Base-by-base conservation (phyloP, 345 rosid species). In the Camelina hispida region DNA sequence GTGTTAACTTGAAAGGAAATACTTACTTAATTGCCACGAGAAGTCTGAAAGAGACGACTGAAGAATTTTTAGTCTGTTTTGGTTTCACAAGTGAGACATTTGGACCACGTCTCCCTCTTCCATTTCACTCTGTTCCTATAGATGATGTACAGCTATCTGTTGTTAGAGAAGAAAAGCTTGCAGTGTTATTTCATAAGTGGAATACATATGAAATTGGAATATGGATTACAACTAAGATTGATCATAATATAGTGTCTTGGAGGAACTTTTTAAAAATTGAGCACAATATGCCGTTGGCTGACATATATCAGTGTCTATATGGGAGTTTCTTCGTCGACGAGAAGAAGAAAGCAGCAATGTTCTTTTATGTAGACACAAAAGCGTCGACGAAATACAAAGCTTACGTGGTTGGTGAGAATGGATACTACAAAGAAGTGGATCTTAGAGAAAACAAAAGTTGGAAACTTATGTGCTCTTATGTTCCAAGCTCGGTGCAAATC, bases 201-300 rank as follows among this genome's bases (percentile, higher is more conserved):
- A 6, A 17, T 16, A 8, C 4, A 7, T 0, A 7, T 48, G 53
- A 48, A 11, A 15, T 44, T 2, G 2, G 2, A 15, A 48, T 48
- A 16, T 48, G 53, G 53, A 48, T 48, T 16, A 48, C 53, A 48
- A 48, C 20, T 48, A 48, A 48, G 53, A 48, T 48, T n/a, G 53
- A 48, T 11, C 2, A 10, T 22, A 7, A 48, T 16, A 8, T 8
- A 7, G 53, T 16, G 53, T 48, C 11, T 22, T 48, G 53, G 23
- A 48, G 22, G 22, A 7, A n/a, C 22, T 48, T 47, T 9, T 47
- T 48, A 17, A 48, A 48, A 16, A 1, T 48, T 48, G 53, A 16
- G 28, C 28, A 25, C 28, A 25, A 28, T 16, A 44, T 15, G 50
- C 4, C 2, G 2, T 44, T 17, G 10, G 0, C 11, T 16, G 0